Evolutionary conservation across 2,329 filamentous ascomycete species (phyloP).

Genomic region (Cladosporium halotolerans): DNA sequence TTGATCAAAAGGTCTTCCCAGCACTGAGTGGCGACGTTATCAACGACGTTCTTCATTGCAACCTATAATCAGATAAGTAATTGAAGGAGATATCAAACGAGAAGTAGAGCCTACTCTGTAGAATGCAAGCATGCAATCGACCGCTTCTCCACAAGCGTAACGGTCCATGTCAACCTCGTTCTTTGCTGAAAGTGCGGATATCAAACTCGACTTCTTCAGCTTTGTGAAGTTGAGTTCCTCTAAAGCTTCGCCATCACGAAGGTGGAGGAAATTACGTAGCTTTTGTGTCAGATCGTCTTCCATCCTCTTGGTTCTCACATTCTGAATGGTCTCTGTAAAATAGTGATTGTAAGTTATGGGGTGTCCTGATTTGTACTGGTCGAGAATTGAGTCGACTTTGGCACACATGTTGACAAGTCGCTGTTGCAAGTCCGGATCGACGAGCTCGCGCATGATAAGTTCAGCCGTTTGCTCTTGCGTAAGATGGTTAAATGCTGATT

Average conservation of each 20-base stretch:
- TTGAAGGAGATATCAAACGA: not conserved
- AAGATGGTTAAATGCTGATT: slow-evolving; percentile 33
- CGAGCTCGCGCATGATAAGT: slow-evolving; percentile 33
- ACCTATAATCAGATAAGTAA: slow-evolving; percentile 27
- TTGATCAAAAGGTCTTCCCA: slow-evolving; percentile 1
- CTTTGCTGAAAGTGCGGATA: not conserved
- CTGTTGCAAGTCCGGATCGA: slow-evolving; percentile 37
- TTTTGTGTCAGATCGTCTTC: not conserved
- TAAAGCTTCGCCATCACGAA: slow-evolving; percentile 9
- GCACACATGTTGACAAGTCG: slow-evolving; percentile 32
- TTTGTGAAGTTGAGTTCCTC: not conserved
- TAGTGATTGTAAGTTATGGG: slow-evolving; percentile 35
- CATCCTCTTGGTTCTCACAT: slow-evolving; percentile 13
- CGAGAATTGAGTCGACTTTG: slow-evolving; percentile 43
- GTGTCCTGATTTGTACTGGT: slow-evolving; percentile 34
- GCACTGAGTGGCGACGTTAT: slow-evolving; percentile 31
- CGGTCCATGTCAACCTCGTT: not conserved
- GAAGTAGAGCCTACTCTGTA: slow-evolving; percentile 29
- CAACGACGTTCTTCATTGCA: slow-evolving; percentile 35
- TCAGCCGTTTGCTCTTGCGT: slow-evolving; percentile 35
- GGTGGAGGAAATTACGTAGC: slow-evolving; percentile 5
- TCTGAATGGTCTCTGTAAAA: slow-evolving; percentile 34
- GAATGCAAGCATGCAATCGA: slow-evolving; percentile 31
- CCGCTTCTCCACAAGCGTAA: slow-evolving; percentile 26
- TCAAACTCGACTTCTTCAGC: slow-evolving; percentile 4